Base-by-base conservation (phyloP, 345 rosid species). In the Citrus cavaleriei region DNA sequence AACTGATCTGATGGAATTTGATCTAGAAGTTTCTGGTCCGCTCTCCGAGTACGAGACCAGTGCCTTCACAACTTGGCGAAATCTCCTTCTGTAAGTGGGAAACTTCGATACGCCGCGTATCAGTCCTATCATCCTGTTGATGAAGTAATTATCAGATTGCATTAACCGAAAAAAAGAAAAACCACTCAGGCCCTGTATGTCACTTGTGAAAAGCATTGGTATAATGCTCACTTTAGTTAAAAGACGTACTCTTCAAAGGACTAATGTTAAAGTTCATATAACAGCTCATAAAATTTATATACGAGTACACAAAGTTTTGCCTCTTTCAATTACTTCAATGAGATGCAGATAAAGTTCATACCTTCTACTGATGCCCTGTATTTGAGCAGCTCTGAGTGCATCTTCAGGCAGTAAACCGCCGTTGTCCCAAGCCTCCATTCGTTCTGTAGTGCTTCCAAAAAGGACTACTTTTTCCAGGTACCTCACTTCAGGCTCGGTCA, bases 311-410 rank as follows among this genome's bases (percentile, higher is more conserved):
- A 42, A 60, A n/a, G 24, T 27, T 74, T 42, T 9, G 18, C 37
- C 21, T 40, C 25, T 30, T 62, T 74, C 27, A 38, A 25, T 59
- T 24, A 5, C 32, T 72, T 8, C 32, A 1, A 58, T 7, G 55
- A 32, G 68, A 60, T 38, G 73, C 2, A 72, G 14, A 63, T 22
- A 38, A 34, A 28, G 49, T 70, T 74, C 83, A 65, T 85, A 95
- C 98, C 98, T 95, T 91, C 98, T 90, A 63, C 91, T 86, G 68
- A 95, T 90, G 70, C 97, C 97, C 75, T 87, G 89, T 27, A 95
- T 78, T 81, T 93, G 94, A 81, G 98, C 95, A 76, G 91, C 88
- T 83, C 97, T 81, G 66, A 92, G 87, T 77, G 88, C 83, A 70
- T 90, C 92, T 46, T 78, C 77, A 75, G 95, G 92, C 5, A 80